Percentiles rank a stretch among this genome's conserved stretches.
phyloP scores from a whole-genome alignment of 2,329 filamentous ascomycete genomes.

The Aspergillus sp. region DNA sequence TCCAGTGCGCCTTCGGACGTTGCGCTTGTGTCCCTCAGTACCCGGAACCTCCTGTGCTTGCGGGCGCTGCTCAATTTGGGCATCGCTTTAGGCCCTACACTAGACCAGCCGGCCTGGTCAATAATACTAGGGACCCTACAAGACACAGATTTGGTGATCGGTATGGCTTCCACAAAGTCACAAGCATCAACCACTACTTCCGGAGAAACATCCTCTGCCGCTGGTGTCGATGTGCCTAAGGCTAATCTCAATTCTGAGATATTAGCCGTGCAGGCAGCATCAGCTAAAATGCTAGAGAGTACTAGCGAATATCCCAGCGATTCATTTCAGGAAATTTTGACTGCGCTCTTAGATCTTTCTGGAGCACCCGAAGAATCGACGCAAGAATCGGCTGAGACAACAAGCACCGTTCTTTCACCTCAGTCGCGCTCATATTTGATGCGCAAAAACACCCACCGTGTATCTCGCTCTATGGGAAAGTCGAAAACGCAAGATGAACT shows the following conservation, averaged over 20 bases:
- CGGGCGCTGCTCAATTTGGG: constrained; percentile 91
- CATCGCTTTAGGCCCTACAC: constrained; percentile 86
- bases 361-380: constrained; percentile 46
- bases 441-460: constrained; percentile 42
- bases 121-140: constrained; percentile 91
- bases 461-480: constrained; percentile 44
- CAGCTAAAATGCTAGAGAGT: constrained; percentile 83
- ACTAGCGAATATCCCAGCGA: constrained; percentile 86
- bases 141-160: constrained; percentile 86
- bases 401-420: constrained; percentile 42
- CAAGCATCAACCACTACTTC: constrained; percentile 27
- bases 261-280: constrained; percentile 83
- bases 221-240: constrained; percentile 48
- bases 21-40: constrained; percentile 65
- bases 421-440: constrained; percentile 32
- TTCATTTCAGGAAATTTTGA: constrained; percentile 75
- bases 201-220: constrained; percentile 27
- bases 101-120: constrained; percentile 75
- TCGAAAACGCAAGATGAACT: constrained; percentile 47
- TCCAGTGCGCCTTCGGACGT: constrained; percentile 41
- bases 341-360: constrained; percentile 72
- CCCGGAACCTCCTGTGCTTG: constrained; percentile 85
- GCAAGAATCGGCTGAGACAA: constrained; percentile 51
- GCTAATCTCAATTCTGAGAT: constrained; percentile 78
- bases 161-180: constrained; percentile 36